Evolutionary conservation across 148 eudicot genomes (phyloP), one percentile per base, ranked within the genome.

Genomic region (Rhododendron vialii): DNA sequence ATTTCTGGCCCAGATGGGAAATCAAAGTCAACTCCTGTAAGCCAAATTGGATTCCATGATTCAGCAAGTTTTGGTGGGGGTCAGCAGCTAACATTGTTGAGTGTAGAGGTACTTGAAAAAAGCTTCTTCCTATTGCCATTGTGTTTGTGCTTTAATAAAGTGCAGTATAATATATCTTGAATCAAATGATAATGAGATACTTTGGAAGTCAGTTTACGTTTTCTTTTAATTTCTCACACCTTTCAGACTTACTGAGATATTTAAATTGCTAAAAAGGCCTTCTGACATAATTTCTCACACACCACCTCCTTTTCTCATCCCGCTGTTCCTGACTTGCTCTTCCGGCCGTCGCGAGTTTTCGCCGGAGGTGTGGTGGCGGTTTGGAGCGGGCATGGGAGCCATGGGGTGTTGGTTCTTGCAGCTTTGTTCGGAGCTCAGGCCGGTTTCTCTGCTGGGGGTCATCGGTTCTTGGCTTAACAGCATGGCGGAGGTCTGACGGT

Each of bases 11-110:
- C 98, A 26, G 94, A 93, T 88, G 91, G 89, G 78, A 93, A 89
- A 86, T 86, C 90, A 15, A 93, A 92, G 91, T 84, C 83, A 84
- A 97, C 99, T 82, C 99, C 96, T 83, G 87, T 93, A 79, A 97
- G 99, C 92, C 99, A 97, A 92, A 93, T 85, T 80, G 99, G 99
- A 81, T 97, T 97, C 82, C 90, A 93, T 57, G 99, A 95, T 89
- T 98, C 99, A 85, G 98, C 98, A 84, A 93, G 94, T 94, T 84
- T 91, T 84, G 98, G 98, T 83, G 91, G 91, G 78, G 96, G 98
- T 79, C 98, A 95, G 90, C 99, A 97, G 92, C 87, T 97, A 86
- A 94, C 99, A 33, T 78, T 94, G 82, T 87, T 94, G 57, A 97
- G 99, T 89, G 87, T 97, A 87, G 99, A 97, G 95, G 98, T 93